Conservation (phyloP, 345 rosid species). For the Xanthoceras sorbifolium region DNA sequence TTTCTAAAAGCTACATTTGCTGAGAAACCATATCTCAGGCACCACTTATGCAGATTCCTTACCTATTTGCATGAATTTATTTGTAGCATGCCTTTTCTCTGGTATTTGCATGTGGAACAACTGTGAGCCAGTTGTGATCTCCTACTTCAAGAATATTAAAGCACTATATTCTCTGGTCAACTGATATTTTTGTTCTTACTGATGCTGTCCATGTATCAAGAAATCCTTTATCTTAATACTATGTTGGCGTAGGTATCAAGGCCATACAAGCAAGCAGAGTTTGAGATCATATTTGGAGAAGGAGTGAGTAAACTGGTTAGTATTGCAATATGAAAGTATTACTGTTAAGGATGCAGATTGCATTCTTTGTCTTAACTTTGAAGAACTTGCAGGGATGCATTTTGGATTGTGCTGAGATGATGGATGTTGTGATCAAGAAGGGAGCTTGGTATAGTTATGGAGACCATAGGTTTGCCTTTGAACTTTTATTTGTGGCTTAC, state of each 20-base stretch:
- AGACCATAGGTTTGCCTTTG: constrained; percentile 64
- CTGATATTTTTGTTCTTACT: neutral
- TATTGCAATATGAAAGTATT: constrained; percentile 20
- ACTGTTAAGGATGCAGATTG: constrained; percentile 1
- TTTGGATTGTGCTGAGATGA: constrained; percentile 85
- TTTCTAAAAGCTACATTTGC: neutral
- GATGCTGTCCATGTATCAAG: neutral
- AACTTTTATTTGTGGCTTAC: constrained; percentile 10
- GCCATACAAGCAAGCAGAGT: constrained; percentile 96
- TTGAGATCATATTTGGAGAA: constrained; percentile 93
- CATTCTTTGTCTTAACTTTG: constrained; percentile 20
- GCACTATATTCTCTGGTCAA: neutral
- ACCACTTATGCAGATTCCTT: neutral
- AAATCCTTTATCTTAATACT: neutral
- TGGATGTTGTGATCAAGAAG: constrained; percentile 80
- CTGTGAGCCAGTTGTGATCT: neutral
- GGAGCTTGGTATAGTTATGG: constrained; percentile 98
- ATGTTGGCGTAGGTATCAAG: constrained; percentile 70
- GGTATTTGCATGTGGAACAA: neutral
- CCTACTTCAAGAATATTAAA: neutral
- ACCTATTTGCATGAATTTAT: neutral
- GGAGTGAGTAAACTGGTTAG: constrained; percentile 94
- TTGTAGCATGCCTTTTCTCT: neutral
- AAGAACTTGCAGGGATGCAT: constrained; percentile 70
- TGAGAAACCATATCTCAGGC: neutral